Percentiles rank a stretch among this genome's conserved stretches.
These are phyloP conservation scores for Fusarium papillatum DNA, from an alignment of 2,329 filamentous ascomycete species.

Conservation along the genomic window DNA sequence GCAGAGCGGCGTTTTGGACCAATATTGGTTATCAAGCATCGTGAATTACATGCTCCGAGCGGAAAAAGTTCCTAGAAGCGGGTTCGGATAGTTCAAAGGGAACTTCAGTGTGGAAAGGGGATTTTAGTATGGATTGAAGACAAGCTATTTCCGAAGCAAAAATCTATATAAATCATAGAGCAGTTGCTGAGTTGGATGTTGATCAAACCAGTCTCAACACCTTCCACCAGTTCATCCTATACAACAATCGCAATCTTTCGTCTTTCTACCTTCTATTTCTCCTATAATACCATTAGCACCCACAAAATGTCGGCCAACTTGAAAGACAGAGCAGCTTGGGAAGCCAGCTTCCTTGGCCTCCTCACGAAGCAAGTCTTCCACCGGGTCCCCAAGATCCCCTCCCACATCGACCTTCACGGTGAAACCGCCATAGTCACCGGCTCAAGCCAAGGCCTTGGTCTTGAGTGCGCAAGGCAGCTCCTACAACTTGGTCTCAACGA, in stretches of 20 bases:
- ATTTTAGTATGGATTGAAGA: too few relatives aligned
- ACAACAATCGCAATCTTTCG: not conserved
- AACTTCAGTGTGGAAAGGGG: not conserved
- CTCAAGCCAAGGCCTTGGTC: constrained; percentile 58
- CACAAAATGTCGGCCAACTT: constrained; percentile 17
- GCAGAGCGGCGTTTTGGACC: not conserved
- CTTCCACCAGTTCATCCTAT: not conserved
- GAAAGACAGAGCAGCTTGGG: constrained; percentile 14
- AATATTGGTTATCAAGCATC: not conserved
- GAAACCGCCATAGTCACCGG: constrained; percentile 60
- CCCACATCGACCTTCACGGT: constrained; percentile 41
- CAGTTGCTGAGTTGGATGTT: not conserved
- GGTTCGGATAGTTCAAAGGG: not conserved
- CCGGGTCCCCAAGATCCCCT: constrained; percentile 24
- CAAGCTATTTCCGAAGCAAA: too few relatives aligned
- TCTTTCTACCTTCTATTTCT: not conserved
- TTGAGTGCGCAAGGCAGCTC: constrained; percentile 55
- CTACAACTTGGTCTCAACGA: not conserved
- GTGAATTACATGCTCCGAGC: not conserved
- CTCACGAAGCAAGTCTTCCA: constrained; percentile 24
- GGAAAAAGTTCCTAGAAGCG: constrained; percentile 7
- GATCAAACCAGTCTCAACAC: not conserved
- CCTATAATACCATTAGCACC: not conserved
- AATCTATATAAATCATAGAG: not conserved
- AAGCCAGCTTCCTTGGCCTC: constrained; percentile 2